These are phyloP conservation scores for Aschersonia sp. DNA, from an alignment of 2,329 filamentous ascomycete species.

Conservation along the genomic window DNA sequence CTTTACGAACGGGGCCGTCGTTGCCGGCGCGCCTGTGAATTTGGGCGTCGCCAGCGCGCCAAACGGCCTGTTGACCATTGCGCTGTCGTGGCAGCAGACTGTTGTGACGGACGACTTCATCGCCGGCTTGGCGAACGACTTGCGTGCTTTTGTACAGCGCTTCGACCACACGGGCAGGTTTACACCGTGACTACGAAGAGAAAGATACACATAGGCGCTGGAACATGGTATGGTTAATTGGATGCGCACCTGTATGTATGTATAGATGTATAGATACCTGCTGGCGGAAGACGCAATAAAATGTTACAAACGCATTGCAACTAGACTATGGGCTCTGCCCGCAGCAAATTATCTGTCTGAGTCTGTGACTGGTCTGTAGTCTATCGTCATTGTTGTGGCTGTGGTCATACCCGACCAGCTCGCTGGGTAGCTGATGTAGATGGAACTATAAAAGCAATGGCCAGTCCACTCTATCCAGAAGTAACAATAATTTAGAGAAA, in stretches of 20 bases:
- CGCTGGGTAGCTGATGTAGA: no score
- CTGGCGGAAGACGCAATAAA: no score
- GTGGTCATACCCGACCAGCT: no score
- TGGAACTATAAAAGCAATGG: no score
- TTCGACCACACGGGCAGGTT: constrained; percentile 13
- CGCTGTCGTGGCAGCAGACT: constrained; percentile 32
- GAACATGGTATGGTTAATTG: neutral
- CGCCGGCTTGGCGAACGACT: constrained; percentile 19
- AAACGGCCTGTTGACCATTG: constrained; percentile 23
- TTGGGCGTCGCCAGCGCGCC: constrained; percentile 33
- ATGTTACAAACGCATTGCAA: no score
- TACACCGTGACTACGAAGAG: neutral
- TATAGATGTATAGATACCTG: no score
- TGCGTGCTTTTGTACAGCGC: constrained; percentile 11
- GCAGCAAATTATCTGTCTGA: no score
- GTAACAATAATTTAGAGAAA: no score
- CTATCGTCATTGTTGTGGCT: no score
- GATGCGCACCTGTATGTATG: neutral
- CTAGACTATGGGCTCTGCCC: no score
- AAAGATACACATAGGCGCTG: neutral
- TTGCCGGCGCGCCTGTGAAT: constrained; percentile 25
- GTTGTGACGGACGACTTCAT: constrained; percentile 23
- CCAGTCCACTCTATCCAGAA: no score
- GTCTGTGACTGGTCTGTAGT: no score
- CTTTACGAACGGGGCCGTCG: constrained; percentile 34